phyloP scores from a whole-genome alignment of 345 rosid species.

The Hypericum androsaemum region DNA sequence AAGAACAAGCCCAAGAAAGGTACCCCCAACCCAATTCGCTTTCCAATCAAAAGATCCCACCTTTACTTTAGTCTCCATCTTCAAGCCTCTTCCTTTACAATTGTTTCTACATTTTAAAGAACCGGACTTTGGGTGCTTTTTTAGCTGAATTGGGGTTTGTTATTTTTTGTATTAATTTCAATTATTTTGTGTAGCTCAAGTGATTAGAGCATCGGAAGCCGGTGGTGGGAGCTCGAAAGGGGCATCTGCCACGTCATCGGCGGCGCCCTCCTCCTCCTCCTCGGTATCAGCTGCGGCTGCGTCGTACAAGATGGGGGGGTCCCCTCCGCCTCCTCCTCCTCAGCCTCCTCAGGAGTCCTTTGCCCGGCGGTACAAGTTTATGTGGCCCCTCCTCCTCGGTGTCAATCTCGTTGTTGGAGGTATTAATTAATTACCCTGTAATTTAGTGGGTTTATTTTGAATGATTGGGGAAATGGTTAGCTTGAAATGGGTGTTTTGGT shows the following conservation, averaged over 20 bases:
- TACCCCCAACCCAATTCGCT: not conserved
- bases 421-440: constrained; percentile 10
- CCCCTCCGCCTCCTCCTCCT: constrained; percentile 41
- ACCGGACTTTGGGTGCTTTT: too few relatives aligned
- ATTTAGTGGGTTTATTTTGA: not conserved
- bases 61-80: too few relatives aligned
- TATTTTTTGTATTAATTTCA: too few relatives aligned
- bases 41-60: too few relatives aligned
- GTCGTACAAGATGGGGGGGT: constrained; percentile 44
- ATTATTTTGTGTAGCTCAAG: too few relatives aligned
- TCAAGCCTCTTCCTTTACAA: too few relatives aligned
- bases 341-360: constrained; percentile 68
- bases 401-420: constrained; percentile 81
- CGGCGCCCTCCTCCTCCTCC: constrained; percentile 19
- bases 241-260: constrained; percentile 12
- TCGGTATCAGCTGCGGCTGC: constrained; percentile 31
- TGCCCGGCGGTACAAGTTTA: constrained; percentile 67
- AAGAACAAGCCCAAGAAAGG: constrained; percentile 16
- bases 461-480: not conserved
- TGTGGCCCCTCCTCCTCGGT: constrained; percentile 72
- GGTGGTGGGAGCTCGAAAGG: too few relatives aligned
- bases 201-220: too few relatives aligned
- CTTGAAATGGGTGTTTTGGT: too few relatives aligned
- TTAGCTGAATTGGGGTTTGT: too few relatives aligned
- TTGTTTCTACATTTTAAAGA: too few relatives aligned